Evolutionary conservation across 2,329 filamentous ascomycete genomes (phyloP).

Genomic region (Hortaea werneckii): DNA sequence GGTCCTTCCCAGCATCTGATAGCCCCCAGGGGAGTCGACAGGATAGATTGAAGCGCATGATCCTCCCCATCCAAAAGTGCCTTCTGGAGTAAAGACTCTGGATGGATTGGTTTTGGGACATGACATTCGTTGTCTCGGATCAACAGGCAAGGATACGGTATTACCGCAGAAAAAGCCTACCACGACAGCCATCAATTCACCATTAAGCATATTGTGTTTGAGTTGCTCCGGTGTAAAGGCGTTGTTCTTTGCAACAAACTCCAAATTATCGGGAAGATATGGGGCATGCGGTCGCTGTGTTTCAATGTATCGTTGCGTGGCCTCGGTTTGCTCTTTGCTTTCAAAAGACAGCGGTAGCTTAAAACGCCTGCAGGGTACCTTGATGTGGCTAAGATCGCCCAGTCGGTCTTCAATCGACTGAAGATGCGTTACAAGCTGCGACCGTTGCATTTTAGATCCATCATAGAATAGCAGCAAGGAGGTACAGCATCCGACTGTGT

Average conservation of each 20-base stretch:
- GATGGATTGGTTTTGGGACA: constrained; percentile 49
- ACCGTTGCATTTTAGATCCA: constrained; percentile 27
- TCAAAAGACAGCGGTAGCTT: constrained; percentile 35
- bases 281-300: constrained; percentile 52
- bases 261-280: constrained; percentile 53
- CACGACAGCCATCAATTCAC: constrained; percentile 42
- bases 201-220: constrained; percentile 41
- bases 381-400: constrained; percentile 31
- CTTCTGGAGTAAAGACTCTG: constrained; percentile 47
- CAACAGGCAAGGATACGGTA: constrained; percentile 42
- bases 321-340: constrained; percentile 36
- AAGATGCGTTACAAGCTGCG: constrained; percentile 29
- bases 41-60: constrained; percentile 46
- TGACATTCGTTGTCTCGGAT: constrained; percentile 44
- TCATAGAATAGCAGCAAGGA: constrained; percentile 35
- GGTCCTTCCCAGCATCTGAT: constrained; percentile 28
- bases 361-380: constrained; percentile 34
- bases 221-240: constrained; percentile 41
- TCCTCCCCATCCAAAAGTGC: constrained; percentile 47
- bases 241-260: constrained; percentile 48
- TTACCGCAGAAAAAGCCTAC: constrained; percentile 48
- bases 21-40: constrained; percentile 42
- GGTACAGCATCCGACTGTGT: constrained; percentile 43
- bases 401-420: constrained; percentile 32
- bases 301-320: constrained; percentile 50